Conservation (phyloP, 805 yeast genomes). For the Saturnispora quitensis region DNA sequence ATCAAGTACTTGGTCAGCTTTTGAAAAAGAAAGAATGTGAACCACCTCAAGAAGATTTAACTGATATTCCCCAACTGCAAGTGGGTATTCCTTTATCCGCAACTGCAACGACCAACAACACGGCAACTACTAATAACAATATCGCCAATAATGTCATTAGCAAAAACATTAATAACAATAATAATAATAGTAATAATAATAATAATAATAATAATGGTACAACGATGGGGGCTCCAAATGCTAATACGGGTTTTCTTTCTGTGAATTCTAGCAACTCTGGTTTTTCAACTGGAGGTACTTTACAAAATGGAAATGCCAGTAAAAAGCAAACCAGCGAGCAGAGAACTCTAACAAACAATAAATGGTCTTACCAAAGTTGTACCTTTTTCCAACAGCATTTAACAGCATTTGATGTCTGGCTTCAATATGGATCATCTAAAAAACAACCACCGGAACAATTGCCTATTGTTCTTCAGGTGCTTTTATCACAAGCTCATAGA, state of each 20-base stretch:
- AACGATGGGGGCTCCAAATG: neutral
- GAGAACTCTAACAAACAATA: neutral
- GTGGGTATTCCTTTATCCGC: conserved; percentile 5
- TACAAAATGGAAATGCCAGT: neutral
- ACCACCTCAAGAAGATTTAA: conserved; percentile 16
- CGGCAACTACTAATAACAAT: conserved; percentile 12
- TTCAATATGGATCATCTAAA: conserved; percentile 78
- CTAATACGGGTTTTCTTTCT: neutral
- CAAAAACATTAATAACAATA: neutral
- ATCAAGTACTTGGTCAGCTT: conserved; percentile 76
- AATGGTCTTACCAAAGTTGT: conserved; percentile 68
- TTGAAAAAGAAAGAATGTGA: conserved; percentile 32
- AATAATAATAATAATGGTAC: neutral
- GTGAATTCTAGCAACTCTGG: conserved; percentile 10
- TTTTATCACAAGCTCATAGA: conserved; percentile 89
- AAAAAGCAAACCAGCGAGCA: conserved; percentile 2
- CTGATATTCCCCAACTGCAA: conserved; percentile 26
- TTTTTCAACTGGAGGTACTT: neutral
- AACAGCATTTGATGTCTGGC: conserved; percentile 95
- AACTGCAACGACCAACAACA: neutral
- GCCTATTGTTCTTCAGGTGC: conserved; percentile 87
- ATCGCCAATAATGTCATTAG: neutral
- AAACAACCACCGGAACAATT: conserved; percentile 89
- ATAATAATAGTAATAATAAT: neutral
- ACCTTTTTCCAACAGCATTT: conserved; percentile 92